Evolutionary conservation across 2,329 filamentous ascomycete genomes (phyloP).

Genomic region (Alternaria triticina): DNA sequence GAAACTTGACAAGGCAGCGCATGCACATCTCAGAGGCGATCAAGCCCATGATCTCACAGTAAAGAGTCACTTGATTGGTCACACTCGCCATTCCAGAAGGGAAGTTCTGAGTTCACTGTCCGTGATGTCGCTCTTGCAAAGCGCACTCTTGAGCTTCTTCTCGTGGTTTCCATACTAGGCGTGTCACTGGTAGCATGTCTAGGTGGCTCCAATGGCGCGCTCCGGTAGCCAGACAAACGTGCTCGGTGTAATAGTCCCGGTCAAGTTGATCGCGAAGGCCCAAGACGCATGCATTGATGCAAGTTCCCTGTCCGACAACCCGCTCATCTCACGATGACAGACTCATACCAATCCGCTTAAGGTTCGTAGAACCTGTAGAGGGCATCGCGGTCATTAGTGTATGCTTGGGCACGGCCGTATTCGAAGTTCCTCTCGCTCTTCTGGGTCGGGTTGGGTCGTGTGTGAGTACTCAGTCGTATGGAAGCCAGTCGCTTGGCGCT

Average conservation of each 20-base stretch:
- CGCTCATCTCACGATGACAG: background rate
- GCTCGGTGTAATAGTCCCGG: accelerated
- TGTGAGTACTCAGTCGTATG: background rate
- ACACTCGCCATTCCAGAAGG: background rate
- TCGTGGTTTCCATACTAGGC: background rate
- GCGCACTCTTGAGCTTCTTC: background rate
- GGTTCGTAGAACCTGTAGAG: background rate
- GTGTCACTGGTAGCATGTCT: background rate
- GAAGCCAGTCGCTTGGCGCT: background rate
- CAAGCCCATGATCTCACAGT: background rate
- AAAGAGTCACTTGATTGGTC: background rate
- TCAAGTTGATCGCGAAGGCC: background rate
- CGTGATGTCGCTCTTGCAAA: background rate
- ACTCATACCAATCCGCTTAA: background rate
- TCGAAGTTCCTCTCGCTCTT: background rate
- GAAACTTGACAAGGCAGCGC: background rate
- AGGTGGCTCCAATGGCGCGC: background rate
- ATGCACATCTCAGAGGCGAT: background rate
- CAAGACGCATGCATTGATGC: background rate
- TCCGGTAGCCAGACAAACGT: accelerated
- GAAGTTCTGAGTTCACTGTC: background rate
- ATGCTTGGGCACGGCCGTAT: background rate
- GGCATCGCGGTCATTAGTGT: background rate
- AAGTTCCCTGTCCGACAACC: background rate
- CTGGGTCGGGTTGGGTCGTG: background rate